These are phyloP conservation scores for Thermomucor indicae-seudaticae DNA, from an alignment of 371 early-diverging fungal species.

Conservation along the genomic window DNA sequence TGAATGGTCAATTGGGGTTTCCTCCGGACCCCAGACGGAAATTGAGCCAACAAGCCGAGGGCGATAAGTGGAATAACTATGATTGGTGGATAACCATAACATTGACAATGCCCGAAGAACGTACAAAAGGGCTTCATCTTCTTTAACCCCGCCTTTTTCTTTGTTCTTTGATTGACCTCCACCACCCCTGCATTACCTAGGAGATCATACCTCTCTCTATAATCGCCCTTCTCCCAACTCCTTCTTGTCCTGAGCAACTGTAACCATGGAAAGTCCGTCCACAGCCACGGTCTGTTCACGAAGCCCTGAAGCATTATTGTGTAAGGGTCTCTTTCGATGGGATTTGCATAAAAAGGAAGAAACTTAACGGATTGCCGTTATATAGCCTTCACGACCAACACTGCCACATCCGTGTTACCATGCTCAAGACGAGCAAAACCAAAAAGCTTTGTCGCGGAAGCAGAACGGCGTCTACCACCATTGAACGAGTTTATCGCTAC, in stretches of 20 bases:
- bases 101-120: no score
- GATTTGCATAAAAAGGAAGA: not conserved
- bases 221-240: no score
- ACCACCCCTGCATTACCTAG: no score
- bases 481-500: constrained; percentile 37
- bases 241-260: not conserved
- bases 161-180: not conserved
- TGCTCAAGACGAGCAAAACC: constrained; percentile 20
- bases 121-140: no score
- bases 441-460: not conserved
- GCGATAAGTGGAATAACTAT: no score
- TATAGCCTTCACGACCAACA: constrained; percentile 38
- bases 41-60: no score
- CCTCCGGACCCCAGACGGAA: no score
- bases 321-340: constrained; percentile 14
- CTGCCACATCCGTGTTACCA: constrained; percentile 42
- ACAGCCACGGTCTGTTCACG: constrained; percentile 35
- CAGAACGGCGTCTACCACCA: constrained; percentile 24
- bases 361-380: not conserved
- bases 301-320: constrained; percentile 44
- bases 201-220: no score
- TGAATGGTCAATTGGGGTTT: no score
- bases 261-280: constrained; percentile 12
- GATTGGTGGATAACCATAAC: not conserved
- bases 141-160: not conserved